Base-by-base conservation (phyloP, 1,284 basidiomycete genomes). In the Ustilago loliicola region DNA sequence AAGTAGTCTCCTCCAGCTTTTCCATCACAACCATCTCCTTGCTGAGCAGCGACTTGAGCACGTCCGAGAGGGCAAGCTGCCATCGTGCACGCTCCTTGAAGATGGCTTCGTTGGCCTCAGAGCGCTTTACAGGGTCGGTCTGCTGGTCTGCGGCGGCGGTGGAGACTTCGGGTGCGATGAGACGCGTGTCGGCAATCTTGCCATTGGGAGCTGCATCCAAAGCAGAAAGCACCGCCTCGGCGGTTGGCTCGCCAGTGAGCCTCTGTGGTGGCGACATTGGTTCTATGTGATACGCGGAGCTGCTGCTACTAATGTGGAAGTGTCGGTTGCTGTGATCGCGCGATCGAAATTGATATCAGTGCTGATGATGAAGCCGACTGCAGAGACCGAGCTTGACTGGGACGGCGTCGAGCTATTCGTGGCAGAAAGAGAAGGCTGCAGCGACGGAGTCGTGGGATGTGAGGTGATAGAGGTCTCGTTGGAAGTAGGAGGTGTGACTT, bases 61-160 rank as follows among this genome's bases (percentile, higher is more conserved):
- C 70, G 36, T 83, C 82, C 23, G 80, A 81, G 17, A 86, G 80
- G 29, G 66, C 68, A 19, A 86, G 73, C 75, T 86, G 84, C 84
- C 84, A 86, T 66, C 71, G 63, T 27, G 83, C 81, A 7, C 83
- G 73, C 61, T 78, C 74, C 68, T 79, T 82, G 77, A 81, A 80
- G 25, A 79, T 62, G 34, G 65, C 72, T 48, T 83, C 81, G 47
- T 81, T 80, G 55, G 66, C 68, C 58, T 79, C 75, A 36, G 80
- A 73, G 13, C 71, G 74, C 57, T 75, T 75, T 52, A 55, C 63
- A 13, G 72, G 70, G 63, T 83, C 80, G 54, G 79, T 65, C 17
- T 66, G 70, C 40, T 65, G 58, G 66, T 77, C 72, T 30, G 59
- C 59, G 1, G 64, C 55, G 17, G 77, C 42, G 47, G 69, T 68